Evolutionary conservation across 2,329 filamentous ascomycete species (phyloP).

Genomic region (Chrysoporthe austroafricana): DNA sequence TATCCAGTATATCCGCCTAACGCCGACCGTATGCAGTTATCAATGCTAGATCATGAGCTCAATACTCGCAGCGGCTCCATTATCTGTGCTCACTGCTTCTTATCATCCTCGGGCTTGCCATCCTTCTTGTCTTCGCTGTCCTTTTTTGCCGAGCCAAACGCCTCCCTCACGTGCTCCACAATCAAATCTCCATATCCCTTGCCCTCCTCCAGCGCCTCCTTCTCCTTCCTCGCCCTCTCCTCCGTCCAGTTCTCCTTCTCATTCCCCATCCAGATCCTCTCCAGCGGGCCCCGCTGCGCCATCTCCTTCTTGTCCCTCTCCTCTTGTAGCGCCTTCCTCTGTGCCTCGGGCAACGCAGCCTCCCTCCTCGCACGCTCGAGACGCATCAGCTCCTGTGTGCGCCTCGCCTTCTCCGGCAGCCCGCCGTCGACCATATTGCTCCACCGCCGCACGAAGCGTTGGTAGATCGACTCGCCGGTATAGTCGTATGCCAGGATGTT

Average conservation of each 20-base stretch:
- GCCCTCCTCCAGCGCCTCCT: constrained; percentile 57
- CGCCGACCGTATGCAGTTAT: constrained; percentile 10
- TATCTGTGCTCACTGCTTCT: constrained; percentile 24
- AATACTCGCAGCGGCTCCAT: neutral
- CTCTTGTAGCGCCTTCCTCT: constrained; percentile 39
- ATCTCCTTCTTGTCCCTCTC: constrained; percentile 29
- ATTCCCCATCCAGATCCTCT: constrained; percentile 62
- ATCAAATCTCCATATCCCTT: constrained; percentile 61
- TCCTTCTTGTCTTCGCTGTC: constrained; percentile 35
- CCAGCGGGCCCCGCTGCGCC: constrained; percentile 39
- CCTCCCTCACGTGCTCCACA: constrained; percentile 60
- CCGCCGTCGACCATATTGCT: constrained; percentile 52
- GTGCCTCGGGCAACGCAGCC: constrained; percentile 37
- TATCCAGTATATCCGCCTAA: neutral
- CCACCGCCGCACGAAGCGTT: constrained; percentile 50
- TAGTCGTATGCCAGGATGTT: constrained; percentile 62
- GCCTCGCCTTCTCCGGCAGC: constrained; percentile 60
- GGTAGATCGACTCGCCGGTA: constrained; percentile 56
- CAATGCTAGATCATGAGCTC: constrained; percentile 17
- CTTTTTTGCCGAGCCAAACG: constrained; percentile 42
- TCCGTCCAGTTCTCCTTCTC: constrained; percentile 59
- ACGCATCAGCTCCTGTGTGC: constrained; percentile 51
- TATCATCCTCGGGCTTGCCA: constrained; percentile 37
- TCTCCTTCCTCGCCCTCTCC: constrained; percentile 55
- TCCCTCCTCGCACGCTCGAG: constrained; percentile 48